Evolutionary conservation across 495 filamentous ascomycete genomes (phyloP).

Genomic region (Entonaema liquescens): DNA sequence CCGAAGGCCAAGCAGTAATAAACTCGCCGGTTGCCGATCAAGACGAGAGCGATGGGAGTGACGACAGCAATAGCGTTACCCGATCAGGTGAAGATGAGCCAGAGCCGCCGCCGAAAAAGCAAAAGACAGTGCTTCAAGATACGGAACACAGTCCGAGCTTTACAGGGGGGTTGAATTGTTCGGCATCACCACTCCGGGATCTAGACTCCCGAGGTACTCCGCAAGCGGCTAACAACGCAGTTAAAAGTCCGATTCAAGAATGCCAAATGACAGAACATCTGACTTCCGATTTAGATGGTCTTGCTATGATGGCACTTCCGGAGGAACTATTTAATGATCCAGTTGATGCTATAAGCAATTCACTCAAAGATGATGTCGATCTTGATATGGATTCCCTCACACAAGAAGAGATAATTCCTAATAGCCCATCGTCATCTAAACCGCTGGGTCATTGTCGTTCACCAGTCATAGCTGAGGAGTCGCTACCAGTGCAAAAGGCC

Average conservation of each 20-base stretch:
- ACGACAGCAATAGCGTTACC: neutral
- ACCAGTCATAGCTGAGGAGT: neutral
- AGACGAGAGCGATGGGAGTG: constrained; percentile 7
- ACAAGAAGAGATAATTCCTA: neutral
- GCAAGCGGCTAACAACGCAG: neutral
- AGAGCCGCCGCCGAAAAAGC: constrained; percentile 32
- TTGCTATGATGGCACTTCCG: neutral
- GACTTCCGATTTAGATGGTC: constrained; percentile 1
- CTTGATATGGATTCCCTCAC: neutral
- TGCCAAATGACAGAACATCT: neutral
- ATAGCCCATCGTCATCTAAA: neutral
- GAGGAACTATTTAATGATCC: constrained; percentile 26
- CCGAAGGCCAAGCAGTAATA: constrained; percentile 31
- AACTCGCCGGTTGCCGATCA: constrained; percentile 8
- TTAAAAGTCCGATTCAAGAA: neutral
- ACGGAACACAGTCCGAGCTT: constrained; percentile 15
- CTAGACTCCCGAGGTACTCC: neutral
- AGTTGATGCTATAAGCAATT: neutral
- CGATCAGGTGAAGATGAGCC: constrained; percentile 20
- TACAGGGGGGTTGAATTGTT: constrained; percentile 15
- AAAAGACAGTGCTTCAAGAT: constrained; percentile 30
- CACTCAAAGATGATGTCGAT: neutral
- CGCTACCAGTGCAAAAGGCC: constrained; percentile 9
- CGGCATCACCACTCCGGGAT: constrained; percentile 1
- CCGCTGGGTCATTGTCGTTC: neutral